Base-by-base conservation (phyloP, 176 grass and related monocot genomes). In the Dactylis glomerata region DNA sequence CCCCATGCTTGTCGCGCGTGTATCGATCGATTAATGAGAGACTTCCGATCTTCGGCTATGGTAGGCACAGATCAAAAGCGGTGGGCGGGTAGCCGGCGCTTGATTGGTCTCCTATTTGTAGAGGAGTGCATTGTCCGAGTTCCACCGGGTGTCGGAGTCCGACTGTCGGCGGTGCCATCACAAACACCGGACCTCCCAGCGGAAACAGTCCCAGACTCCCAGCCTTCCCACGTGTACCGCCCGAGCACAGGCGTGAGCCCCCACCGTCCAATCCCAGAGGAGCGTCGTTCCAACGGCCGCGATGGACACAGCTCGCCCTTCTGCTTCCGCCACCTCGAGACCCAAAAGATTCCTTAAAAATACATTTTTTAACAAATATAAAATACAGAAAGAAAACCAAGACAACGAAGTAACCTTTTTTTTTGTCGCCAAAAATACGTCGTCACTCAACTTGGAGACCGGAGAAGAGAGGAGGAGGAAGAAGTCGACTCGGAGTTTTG, bases 401-500 rank as follows among this genome's bases (percentile, higher is more conserved):
- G 6, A 70, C 76, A 62, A 8, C 24, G 16, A 79, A 58, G 38
- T 10, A 12, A 38, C 31, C 15, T 44, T 45, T 10, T 15, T 44
- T 12, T 16, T 57, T n/a, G n/a, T n/a, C 20, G 38, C 45, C 7
- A 81, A 52, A 40, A 33, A 33, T 31, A 76, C 77, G 16, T 59
- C 79, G 50, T 44, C 77, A 76, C 77, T 69, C 51, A 45, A 65
- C 6, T 62, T 80, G 61, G 23, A 50, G 52, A 14, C 12, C 9
- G 17, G 15, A 26, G 40, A 34, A 42, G 28, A 44, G 23, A 9
- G 16, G 41, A 46, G 22, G 66, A 86, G 1, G 78, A 82, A 77
- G 78, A 82, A 82, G 28, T 81, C 76, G 38, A 68, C 14, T 49
- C 76, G 47, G 69, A 75, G 82, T 49, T 79, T 75, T 22, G 36